These are phyloP conservation scores for Castanea crenata DNA, from an alignment of 306 rosid species.

Conservation along the genomic window DNA sequence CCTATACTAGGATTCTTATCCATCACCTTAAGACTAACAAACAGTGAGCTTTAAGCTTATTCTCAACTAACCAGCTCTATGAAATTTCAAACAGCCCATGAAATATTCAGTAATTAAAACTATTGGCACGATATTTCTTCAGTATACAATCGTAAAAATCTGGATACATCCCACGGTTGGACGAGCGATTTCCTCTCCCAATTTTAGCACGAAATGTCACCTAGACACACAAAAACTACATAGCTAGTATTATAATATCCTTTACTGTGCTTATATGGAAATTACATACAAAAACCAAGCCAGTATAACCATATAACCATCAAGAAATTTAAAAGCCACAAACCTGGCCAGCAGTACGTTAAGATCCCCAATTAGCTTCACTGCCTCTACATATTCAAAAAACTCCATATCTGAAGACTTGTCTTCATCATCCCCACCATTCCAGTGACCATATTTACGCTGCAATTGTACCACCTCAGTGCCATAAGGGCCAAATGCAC, in stretches of 20 bases:
- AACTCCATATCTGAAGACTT: slow-evolving; percentile 68
- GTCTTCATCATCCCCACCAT: slow-evolving; percentile 43
- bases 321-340: slow-evolving; percentile 18
- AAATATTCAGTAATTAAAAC: too few relatives aligned
- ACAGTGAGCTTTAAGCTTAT: too few relatives aligned
- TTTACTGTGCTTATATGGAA: not conserved
- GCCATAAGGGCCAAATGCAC: slow-evolving; percentile 96
- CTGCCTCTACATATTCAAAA: slow-evolving; percentile 97
- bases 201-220: slow-evolving; percentile 98
- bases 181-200: slow-evolving; percentile 60
- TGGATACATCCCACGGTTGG: slow-evolving; percentile 89
- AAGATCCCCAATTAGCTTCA: slow-evolving; percentile 93
- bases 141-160: slow-evolving; percentile 19
- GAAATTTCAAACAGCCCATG: too few relatives aligned
- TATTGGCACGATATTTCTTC: too few relatives aligned
- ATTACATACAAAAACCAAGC: slow-evolving; percentile 10
- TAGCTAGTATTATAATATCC: not conserved
- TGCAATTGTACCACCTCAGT: slow-evolving; percentile 83
- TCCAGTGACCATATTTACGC: slow-evolving; percentile 95
- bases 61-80: too few relatives aligned
- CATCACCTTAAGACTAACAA: too few relatives aligned
- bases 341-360: slow-evolving; percentile 98
- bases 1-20: too few relatives aligned
- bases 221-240: slow-evolving; percentile 36
- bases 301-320: slow-evolving; percentile 11